These are phyloP conservation scores for Trifolium fragiferum DNA, from an alignment of 306 rosid species.

Conservation along the genomic window DNA sequence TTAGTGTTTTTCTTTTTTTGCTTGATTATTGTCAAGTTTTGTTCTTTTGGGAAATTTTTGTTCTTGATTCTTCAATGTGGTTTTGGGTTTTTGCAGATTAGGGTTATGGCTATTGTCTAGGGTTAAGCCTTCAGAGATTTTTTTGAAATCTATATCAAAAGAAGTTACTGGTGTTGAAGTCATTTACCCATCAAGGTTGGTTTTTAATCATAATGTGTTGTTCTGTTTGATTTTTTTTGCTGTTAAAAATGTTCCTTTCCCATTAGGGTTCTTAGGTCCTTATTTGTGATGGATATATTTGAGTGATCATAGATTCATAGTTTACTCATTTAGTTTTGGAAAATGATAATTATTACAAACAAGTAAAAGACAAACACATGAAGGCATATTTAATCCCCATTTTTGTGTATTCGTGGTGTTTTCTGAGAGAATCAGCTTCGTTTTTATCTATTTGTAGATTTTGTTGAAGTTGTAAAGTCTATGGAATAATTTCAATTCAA, in stretches of 20 bases:
- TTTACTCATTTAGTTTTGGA: not conserved
- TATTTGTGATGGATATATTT: not conserved
- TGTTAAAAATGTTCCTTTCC: too few relatives aligned
- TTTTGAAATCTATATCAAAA: conserved; percentile 78
- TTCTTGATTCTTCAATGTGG: not conserved
- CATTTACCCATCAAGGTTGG: conserved; percentile 85
- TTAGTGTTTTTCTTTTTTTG: conserved; percentile 35
- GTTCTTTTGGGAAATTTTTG: not conserved
- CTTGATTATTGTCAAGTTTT: not conserved
- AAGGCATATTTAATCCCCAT: too few relatives aligned
- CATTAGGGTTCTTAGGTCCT: not conserved
- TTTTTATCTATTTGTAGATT: not conserved
- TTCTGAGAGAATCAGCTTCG: not conserved
- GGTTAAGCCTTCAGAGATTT: conserved; percentile 90
- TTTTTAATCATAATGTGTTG: not conserved
- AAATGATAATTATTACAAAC: too few relatives aligned
- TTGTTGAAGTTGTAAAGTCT: not conserved
- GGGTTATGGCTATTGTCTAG: conserved; percentile 81
- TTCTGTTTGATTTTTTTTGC: not conserved
- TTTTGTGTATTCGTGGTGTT: conserved; percentile 1
- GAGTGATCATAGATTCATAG: conserved; percentile 7
- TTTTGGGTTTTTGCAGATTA: conserved; percentile 56
- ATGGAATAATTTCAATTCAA: conserved; percentile 5
- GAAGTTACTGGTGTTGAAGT: conserved; percentile 78
- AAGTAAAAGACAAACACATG: too few relatives aligned